Base-by-base conservation (phyloP, 2,329 filamentous ascomycete genomes). In the Tolypocladium tundrense region DNA sequence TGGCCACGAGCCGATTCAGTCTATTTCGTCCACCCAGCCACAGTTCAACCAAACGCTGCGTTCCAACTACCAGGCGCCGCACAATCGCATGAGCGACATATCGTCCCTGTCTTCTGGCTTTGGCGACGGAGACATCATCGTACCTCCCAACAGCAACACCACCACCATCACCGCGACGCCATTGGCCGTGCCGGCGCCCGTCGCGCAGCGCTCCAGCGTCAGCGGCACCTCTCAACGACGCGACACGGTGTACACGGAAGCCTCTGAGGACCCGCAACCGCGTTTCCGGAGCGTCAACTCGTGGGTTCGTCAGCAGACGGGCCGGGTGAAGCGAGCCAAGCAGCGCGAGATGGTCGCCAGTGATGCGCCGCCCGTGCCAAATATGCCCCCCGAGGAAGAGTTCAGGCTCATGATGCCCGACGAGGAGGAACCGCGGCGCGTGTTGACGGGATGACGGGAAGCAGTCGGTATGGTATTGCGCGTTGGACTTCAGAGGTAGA, bases 91-190 rank as follows among this genome's bases (percentile, higher is more conserved):
- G 4, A 83, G 79, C 59, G 77, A 79, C 53, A 64, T 84, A 39
- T 86, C 84, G 0, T 86, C 83, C 0, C 72, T 87, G 4, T 86
- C 84, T 0, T 87, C 84, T 0, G 84, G 83, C 8, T 86, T 86
- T 60, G 84, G 84, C 21, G 83, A 87, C 63, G 81, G 78, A 31
- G 80, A 85, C 51, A 82, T 85, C 35, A 76, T 82, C 39, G 68
- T 80, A 33, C 74, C 75, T 7, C 70, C 69, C 19, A 52, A 51
- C 54, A 53, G n/a, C 48, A 58, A 61, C 21, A 11, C 60, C 45
- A 58, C 62, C 35, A 57, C 62, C 41, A 60, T 63, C 41, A 55
- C 56, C 31, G 55, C 60, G 19, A 8, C 51, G 16, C 37, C 8
- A 7, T 33, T 59, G 14, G 13, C 39, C 13, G 52, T 52, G 16